Evolutionary conservation across 163 green algal genomes (phyloP), one percentile per base, ranked within the genome.

Genomic region (Chlorella variabilis): DNA sequence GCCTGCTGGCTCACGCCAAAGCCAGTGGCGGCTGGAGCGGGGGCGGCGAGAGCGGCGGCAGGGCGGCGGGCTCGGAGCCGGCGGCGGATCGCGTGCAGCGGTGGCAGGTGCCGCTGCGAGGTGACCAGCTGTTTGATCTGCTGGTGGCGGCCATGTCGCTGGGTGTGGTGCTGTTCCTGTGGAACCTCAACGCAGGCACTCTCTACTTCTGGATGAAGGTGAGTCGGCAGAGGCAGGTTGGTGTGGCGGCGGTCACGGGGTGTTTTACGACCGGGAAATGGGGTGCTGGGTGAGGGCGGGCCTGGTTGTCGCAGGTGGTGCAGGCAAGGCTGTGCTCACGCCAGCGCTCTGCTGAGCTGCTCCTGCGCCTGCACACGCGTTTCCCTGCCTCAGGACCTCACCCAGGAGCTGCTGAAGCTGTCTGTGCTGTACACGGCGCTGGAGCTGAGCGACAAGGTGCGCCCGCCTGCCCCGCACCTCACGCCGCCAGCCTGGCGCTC

Each of bases 371-470:
- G n/a, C n/a, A n/a, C n/a, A n/a, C n/a, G n/a, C n/a, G n/a, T n/a
- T n/a, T n/a, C n/a, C n/a, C n/a, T n/a, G n/a, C n/a, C 29, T 11
- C 58, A 80, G 69, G 86, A 90, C 70, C n/a, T 90, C 20, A 95
- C 89, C 15, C 89, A 93, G 34, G 94, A 98, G 86, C 97, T 99
- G 61, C 90, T 99, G 13, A 99, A 99, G 89, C 96, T 99, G 42
- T 92, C 92, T 36, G 92, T 98, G n/a, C 84, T 98, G 29, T 97
- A 94, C 71, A 94, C 89, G 11, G 93, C 96, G 1, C 89, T 99
- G 38, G 96, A 99, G 85, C 93, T 98, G 38, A 87, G 93, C 39
- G 95, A 99, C 85, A 98, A 97, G 91, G 93, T 94, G 59, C 38
- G 56, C 33, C 7, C 38, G 25, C 41, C 4, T 62, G 68, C 23